Percentiles rank a stretch among this genome's conserved stretches.
Evolutionary conservation across 768 basidiomycete genomes (phyloP).

Genomic region (Tylopilus sp.): DNA sequence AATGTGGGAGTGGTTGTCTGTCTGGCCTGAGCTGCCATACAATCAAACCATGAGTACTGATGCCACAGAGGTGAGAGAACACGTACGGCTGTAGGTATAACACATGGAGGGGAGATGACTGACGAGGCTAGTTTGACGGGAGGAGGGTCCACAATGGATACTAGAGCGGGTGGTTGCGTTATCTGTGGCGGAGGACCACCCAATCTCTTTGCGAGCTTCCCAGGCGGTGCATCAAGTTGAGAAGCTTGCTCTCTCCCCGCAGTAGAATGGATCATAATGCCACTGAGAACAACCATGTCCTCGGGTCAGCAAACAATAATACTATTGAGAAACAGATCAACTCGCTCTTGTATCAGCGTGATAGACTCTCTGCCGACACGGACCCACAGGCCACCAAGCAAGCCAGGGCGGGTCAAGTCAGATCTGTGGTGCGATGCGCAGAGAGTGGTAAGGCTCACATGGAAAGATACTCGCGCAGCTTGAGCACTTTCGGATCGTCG

Average conservation of each 20-base stretch:
- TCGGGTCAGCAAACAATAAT: slow-evolving; percentile 7
- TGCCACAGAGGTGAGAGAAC: not conserved
- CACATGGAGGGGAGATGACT: not conserved
- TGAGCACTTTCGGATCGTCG: slow-evolving; percentile 21
- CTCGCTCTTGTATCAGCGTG: slow-evolving; percentile 23
- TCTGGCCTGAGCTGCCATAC: slow-evolving; percentile 16
- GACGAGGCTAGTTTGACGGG: not conserved
- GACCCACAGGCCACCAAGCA: not conserved
- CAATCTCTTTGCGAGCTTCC: not conserved
- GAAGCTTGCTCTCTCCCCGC: not conserved
- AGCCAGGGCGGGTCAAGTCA: not conserved
- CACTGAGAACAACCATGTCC: slow-evolving; percentile 9
- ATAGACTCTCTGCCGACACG: slow-evolving; percentile 17
- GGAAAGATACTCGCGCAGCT: slow-evolving; percentile 25
- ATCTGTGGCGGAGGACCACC: not conserved
- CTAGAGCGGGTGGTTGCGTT: not conserved
- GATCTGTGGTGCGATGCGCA: not conserved
- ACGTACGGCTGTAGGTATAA: slow-evolving; percentile 14
- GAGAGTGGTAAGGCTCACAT: slow-evolving; percentile 19
- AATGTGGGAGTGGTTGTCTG: slow-evolving; percentile 2
- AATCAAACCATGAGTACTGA: not conserved
- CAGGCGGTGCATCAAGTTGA: slow-evolving; percentile 3
- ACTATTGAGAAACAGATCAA: slow-evolving; percentile 1
- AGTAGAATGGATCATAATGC: slow-evolving; percentile 13
- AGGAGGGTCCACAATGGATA: not conserved